Conservation (phyloP, 1,284 basidiomycete species). For the Fomes fomentarius region DNA sequence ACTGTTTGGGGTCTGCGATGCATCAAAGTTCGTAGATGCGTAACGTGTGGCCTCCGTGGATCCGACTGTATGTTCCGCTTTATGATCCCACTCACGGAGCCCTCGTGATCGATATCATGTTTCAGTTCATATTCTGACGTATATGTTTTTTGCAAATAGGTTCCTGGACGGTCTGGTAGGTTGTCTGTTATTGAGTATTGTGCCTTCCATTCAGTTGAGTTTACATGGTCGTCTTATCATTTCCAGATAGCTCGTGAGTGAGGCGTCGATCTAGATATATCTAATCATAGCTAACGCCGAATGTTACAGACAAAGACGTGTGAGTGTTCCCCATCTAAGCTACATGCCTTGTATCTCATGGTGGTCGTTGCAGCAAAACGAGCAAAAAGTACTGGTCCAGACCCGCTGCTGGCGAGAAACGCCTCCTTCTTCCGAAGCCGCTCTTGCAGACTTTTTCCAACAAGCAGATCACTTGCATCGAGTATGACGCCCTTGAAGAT, state of each 20-base stretch:
- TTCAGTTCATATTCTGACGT: no score
- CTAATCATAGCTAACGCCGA: not conserved
- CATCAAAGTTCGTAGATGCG: no score
- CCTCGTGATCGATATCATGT: no score
- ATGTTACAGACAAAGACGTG: slow-evolving; percentile 59
- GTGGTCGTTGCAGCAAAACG: slow-evolving; percentile 22
- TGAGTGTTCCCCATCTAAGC: slow-evolving; percentile 34
- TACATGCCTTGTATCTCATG: not conserved
- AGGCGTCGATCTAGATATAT: not conserved
- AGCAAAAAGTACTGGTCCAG: slow-evolving; percentile 59
- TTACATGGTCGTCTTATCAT: no score
- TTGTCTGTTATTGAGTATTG: no score
- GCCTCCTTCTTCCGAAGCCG: slow-evolving; percentile 48
- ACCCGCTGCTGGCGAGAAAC: slow-evolving; percentile 30
- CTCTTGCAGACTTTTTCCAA: slow-evolving; percentile 57
- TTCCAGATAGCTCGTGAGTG: slow-evolving; percentile 32
- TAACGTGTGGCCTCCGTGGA: no score
- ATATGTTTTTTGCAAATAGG: not conserved
- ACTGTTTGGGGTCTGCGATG: no score
- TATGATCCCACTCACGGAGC: no score
- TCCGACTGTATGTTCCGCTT: no score
- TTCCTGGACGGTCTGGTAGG: slow-evolving; percentile 70
- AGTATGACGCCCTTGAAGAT: slow-evolving; percentile 64
- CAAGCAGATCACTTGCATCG: slow-evolving; percentile 75
- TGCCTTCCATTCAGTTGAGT: no score